Conservation (phyloP, 2,329 filamentous ascomycete genomes). For the Hypoxylon sp. region DNA sequence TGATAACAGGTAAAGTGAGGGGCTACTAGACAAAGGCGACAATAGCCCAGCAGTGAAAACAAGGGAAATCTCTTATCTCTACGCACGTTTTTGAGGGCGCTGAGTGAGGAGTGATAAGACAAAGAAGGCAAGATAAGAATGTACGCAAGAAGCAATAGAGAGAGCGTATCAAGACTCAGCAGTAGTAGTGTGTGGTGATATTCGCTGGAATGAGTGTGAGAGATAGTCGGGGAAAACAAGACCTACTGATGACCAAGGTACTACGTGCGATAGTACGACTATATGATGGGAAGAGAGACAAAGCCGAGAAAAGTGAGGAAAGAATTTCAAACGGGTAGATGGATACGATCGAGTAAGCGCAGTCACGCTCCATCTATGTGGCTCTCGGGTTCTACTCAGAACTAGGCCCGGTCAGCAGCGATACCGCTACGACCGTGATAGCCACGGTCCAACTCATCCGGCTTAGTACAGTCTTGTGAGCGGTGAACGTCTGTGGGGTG, state of each 20-base stretch:
- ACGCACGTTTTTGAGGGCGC: conserved; percentile 8
- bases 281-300: conserved; percentile 37
- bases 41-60: conserved; percentile 22
- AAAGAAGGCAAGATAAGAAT: conserved; percentile 35
- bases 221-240: conserved; percentile 24
- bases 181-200: conserved; percentile 6
- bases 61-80: conserved; percentile 40
- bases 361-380: conserved; percentile 31
- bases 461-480: conserved; percentile 28
- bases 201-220: conserved; percentile 31
- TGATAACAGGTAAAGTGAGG: conserved; percentile 22
- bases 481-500: conserved; percentile 33
- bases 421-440: conserved; percentile 36
- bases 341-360: conserved; percentile 43
- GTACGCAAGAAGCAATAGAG: conserved; percentile 17
- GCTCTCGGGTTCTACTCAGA: conserved; percentile 34
- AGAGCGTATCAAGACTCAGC: conserved; percentile 23
- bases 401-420: conserved; percentile 36
- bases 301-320: conserved; percentile 28
- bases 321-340: conserved; percentile 27
- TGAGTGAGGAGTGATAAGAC: conserved; percentile 30
- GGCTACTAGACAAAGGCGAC: conserved; percentile 21
- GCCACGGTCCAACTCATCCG: conserved; percentile 4
- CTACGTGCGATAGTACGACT: conserved; percentile 30
- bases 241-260: conserved; percentile 25